Percentiles rank a stretch among this genome's conserved stretches.
Conservation (phyloP, 2,329 filamentous ascomycete species). For the Aspergillus intermedius region DNA sequence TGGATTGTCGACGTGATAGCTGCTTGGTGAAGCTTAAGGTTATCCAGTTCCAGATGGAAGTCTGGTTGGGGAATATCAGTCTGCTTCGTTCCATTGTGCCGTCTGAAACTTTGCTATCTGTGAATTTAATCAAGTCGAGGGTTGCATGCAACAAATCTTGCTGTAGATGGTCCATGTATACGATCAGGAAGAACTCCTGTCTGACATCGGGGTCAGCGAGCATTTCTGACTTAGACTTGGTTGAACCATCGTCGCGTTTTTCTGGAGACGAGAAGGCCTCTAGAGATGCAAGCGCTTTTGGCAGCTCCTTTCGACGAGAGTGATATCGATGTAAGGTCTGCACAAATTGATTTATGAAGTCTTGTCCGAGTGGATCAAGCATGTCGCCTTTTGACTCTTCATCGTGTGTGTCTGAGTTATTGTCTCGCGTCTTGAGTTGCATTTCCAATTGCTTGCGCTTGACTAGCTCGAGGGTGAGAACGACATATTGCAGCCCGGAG, state of each 20-base stretch:
- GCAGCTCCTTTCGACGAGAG: conserved; percentile 41
- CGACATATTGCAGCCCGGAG: conserved; percentile 57
- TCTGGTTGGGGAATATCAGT: conserved; percentile 56
- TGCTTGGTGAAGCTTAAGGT: conserved; percentile 10
- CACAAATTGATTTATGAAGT: conserved; percentile 50
- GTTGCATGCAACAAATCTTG: conserved; percentile 54
- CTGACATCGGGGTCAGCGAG: conserved; percentile 21
- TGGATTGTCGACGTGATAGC: conserved; percentile 11
- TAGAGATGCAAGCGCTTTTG: conserved; percentile 41
- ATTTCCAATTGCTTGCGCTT: conserved; percentile 19
- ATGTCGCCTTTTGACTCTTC: conserved; percentile 50
- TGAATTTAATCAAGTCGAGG: conserved; percentile 57
- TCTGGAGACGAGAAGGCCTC: conserved; percentile 20
- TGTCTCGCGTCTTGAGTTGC: conserved; percentile 40
- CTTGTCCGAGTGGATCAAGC: conserved; percentile 49
- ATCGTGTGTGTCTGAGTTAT: conserved; percentile 12
- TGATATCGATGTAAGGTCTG: conserved; percentile 50
- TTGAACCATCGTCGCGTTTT: conserved; percentile 29
- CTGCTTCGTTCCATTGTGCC: conserved; percentile 57
- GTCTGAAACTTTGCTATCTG: conserved; percentile 55
- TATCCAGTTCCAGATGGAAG: conserved; percentile 57
- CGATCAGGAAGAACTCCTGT: conserved; percentile 57
- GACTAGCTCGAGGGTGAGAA: conserved; percentile 44
- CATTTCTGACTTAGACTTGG: conserved; percentile 1
- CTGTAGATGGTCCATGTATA: conserved; percentile 61